These are phyloP conservation scores for Nicotiana paniculata DNA, from an alignment of 257 asterid genomes.

Conservation along the genomic window DNA sequence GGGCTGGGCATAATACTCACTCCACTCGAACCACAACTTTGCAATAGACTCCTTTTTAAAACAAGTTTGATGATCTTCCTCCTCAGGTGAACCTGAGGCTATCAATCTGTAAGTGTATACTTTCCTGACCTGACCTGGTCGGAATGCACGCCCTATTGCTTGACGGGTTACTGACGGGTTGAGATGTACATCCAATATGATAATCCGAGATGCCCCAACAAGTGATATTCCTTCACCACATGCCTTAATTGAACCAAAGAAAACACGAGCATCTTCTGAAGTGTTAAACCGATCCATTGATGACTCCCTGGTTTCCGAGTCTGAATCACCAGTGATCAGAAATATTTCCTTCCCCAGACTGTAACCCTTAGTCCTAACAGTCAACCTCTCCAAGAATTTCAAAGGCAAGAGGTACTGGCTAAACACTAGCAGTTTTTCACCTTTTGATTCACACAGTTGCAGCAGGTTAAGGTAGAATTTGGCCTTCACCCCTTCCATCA, in stretches of 20 bases:
- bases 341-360: constrained; percentile 70
- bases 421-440: constrained; percentile 76
- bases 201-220: constrained; percentile 89
- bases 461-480: constrained; percentile 83
- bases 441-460: constrained; percentile 71
- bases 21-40: constrained; percentile 98
- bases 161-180: constrained; percentile 96
- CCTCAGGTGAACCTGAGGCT: constrained; percentile 71
- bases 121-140: constrained; percentile 91
- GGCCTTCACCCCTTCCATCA: constrained; percentile 73
- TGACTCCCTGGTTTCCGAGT: constrained; percentile 59
- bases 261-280: constrained; percentile 75
- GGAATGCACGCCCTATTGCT: constrained; percentile 98
- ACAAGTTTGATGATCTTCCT: constrained; percentile 79
- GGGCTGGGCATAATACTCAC: constrained; percentile 45
- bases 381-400: constrained; percentile 71
- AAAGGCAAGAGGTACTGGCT: constrained; percentile 89
- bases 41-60: constrained; percentile 85
- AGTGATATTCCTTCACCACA: constrained; percentile 97
- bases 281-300: constrained; percentile 71
- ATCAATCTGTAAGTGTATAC: constrained; percentile 71
- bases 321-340: constrained; percentile 91
- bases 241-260: constrained; percentile 90
- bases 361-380: constrained; percentile 65
- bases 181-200: constrained; percentile 73